phyloP scores from a whole-genome alignment of 306 rosid genomes.

The Pyrus pyrifolia region DNA sequence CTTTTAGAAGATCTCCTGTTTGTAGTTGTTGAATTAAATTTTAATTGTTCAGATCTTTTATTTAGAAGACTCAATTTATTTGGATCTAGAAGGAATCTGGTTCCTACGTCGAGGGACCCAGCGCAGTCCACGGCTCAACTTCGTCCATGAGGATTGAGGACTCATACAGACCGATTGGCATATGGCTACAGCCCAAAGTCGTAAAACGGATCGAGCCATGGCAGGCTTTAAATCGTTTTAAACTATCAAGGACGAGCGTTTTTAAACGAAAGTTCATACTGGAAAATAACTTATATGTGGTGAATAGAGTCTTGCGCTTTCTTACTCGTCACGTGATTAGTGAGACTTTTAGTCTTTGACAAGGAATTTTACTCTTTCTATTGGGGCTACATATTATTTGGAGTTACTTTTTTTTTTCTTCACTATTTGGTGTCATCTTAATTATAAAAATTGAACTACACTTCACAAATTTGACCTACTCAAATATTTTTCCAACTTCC shows the following conservation, averaged over 20 bases:
- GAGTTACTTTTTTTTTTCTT: not conserved
- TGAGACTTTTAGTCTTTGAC: no score
- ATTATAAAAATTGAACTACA: not conserved
- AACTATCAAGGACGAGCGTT: not conserved
- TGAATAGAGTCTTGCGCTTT: no score
- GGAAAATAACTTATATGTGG: not conserved
- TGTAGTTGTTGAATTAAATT: no score
- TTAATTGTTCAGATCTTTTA: no score
- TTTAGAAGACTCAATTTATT: no score
- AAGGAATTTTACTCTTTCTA: not conserved
- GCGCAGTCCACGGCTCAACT: not conserved
- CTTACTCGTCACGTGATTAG: not conserved
- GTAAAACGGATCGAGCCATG: not conserved
- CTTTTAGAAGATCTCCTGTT: no score
- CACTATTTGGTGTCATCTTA: not conserved
- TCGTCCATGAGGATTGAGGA: not conserved
- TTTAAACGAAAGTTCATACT: not conserved
- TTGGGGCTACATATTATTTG: not conserved
- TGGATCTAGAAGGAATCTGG: no score
- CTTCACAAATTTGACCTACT: not conserved
- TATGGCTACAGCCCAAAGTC: not conserved
- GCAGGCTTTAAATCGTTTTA: not conserved
- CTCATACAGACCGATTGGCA: no score
- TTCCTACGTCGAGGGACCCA: not conserved
- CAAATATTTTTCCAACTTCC: not conserved